Percentiles rank a stretch among this genome's conserved stretches.
Conservation (phyloP, 2,329 filamentous ascomycete genomes). For the Aureobasidium lini region DNA sequence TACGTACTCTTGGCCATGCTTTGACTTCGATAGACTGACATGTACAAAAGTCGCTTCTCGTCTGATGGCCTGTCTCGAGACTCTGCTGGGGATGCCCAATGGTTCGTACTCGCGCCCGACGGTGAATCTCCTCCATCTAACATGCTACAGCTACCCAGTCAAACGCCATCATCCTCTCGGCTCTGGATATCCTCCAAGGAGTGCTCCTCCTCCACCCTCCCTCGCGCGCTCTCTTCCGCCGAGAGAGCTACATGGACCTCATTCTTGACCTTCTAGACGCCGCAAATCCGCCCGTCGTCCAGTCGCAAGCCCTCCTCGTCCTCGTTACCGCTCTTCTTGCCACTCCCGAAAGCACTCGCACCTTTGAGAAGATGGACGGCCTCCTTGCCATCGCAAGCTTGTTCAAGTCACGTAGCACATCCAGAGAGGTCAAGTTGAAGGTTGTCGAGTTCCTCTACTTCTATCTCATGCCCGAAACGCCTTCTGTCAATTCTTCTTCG, state of each 20-base stretch:
- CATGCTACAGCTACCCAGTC: constrained; percentile 59
- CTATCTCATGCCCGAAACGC: constrained; percentile 88
- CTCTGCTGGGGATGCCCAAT: constrained; percentile 73
- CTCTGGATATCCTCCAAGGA: constrained; percentile 84
- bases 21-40: not conserved
- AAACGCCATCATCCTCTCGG: constrained; percentile 79
- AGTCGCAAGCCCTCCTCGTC: constrained; percentile 81
- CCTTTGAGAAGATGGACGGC: constrained; percentile 87
- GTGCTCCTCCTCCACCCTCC: constrained; percentile 81
- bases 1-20: constrained; percentile 27
- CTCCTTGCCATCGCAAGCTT: constrained; percentile 85
- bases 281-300: constrained; percentile 80
- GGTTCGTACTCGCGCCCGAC: constrained; percentile 29
- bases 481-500: constrained; percentile 28
- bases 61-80: constrained; percentile 76
- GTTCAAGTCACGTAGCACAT: constrained; percentile 82
- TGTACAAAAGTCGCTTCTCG: constrained; percentile 61
- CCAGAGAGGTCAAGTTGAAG: constrained; percentile 85
- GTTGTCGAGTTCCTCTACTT: constrained; percentile 98
- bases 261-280: constrained; percentile 91
- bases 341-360: constrained; percentile 77
- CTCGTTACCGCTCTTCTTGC: constrained; percentile 85
- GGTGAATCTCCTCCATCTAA: not conserved
- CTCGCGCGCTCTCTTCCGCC: constrained; percentile 75
- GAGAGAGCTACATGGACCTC: constrained; percentile 93